A percentile compares a stretch with the other conserved stretches of the same genome.
Conservation (phyloP, 208 protist species). For the Acanthamoeba castellanii region DNA sequence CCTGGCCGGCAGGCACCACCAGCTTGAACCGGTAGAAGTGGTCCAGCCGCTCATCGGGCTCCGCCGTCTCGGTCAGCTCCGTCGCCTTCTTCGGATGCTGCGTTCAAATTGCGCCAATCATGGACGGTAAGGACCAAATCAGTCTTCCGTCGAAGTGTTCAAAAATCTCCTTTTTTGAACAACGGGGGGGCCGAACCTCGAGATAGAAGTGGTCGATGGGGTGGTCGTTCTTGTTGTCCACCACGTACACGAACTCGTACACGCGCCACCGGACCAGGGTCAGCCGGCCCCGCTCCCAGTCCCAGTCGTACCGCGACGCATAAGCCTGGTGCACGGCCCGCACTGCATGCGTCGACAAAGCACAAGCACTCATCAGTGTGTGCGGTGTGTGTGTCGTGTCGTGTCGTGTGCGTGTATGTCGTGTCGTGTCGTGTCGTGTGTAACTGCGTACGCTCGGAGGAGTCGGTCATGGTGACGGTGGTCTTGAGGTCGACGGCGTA, state of each 20-base stretch:
- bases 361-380: no score
- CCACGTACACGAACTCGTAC: slow-evolving; percentile 7
- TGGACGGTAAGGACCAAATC: no score
- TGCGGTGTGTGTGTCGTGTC: no score
- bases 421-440: not conserved
- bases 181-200: not conserved
- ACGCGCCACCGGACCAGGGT: not conserved
- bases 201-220: slow-evolving; percentile 11
- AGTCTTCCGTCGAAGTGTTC: no score
- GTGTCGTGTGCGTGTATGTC: no score
- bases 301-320: not conserved
- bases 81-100: slow-evolving; percentile 31
- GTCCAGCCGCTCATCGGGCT: slow-evolving; percentile 20
- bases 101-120: no score
- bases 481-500: slow-evolving; percentile 64
- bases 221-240: slow-evolving; percentile 19
- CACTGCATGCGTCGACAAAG: not conserved
- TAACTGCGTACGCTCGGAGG: slow-evolving; percentile 48
- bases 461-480: slow-evolving; percentile 36
- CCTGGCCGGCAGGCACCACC: not conserved
- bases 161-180: no score
- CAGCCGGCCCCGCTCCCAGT: not conserved
- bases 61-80: slow-evolving; percentile 1
- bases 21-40: slow-evolving; percentile 60
- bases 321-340: not conserved